Percentiles rank a stretch among this genome's conserved stretches.
phyloP scores from a whole-genome alignment of 176 grass and related monocot species.

The Ensete ventricosum region DNA sequence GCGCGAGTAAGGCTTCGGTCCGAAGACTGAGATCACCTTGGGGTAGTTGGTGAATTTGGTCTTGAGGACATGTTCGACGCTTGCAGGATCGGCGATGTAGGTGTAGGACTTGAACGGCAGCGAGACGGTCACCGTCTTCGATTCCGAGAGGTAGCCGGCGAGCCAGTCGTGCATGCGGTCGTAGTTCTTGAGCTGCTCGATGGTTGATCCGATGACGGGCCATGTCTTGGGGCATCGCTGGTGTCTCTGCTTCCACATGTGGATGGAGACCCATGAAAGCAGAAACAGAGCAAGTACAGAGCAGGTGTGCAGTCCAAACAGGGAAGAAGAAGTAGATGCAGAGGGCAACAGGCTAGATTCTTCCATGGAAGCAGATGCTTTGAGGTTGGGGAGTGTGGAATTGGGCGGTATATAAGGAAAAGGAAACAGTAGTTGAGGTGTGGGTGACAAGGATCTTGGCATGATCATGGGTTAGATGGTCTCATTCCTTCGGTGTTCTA shows the following conservation, averaged over 20 bases:
- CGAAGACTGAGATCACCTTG: conserved; percentile 39
- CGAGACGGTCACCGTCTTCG: conserved; percentile 57
- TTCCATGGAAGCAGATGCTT: not conserved
- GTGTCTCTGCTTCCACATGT: conserved; percentile 59
- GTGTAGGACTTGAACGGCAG: conserved; percentile 91
- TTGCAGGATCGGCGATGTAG: conserved; percentile 81
- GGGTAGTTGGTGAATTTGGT: conserved; percentile 95
- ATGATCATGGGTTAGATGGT: not conserved
- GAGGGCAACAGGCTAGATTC: not conserved
- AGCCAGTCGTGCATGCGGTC: conserved; percentile 94
- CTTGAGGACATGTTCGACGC: conserved; percentile 83
- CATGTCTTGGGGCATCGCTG: conserved; percentile 64
- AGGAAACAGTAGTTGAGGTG: not conserved
- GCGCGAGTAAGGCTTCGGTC: not conserved
- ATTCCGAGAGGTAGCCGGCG: conserved; percentile 40
- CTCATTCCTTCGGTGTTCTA: not conserved
- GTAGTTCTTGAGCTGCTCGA: conserved; percentile 88
- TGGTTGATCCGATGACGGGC: conserved; percentile 60
- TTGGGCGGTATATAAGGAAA: too few relatives aligned
- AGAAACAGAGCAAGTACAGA: conserved; percentile 33
- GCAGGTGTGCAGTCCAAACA: conserved; percentile 37
- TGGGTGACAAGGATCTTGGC: not conserved
- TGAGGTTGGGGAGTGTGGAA: not conserved
- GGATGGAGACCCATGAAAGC: conserved; percentile 57
- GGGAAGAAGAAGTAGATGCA: conserved; percentile 13